Conservation (phyloP, 495 filamentous ascomycete genomes). For the Penicillium silybi region DNA sequence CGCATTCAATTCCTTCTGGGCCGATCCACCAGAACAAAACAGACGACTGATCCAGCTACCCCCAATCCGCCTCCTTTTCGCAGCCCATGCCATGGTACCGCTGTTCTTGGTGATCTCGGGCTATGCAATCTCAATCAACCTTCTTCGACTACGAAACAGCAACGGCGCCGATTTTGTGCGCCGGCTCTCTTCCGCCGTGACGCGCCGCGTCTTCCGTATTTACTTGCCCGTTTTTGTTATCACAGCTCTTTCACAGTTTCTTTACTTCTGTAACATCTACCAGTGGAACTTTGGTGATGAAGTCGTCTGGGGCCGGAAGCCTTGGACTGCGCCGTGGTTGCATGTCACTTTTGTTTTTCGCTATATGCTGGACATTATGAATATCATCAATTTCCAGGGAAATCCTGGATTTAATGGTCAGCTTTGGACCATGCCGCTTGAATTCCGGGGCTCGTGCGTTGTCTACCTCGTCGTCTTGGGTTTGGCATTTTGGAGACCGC, state of each 20-base stretch:
- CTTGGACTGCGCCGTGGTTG: constrained; percentile 16
- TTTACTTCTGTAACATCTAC: constrained; percentile 21
- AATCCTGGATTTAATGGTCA: constrained; percentile 24
- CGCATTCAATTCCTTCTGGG: constrained; percentile 19
- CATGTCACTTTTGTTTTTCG: constrained; percentile 19
- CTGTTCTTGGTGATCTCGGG: constrained; percentile 27
- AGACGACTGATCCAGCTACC: constrained; percentile 19
- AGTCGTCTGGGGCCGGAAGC: constrained; percentile 6
- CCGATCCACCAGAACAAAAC: constrained; percentile 19
- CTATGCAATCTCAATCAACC: constrained; percentile 21
- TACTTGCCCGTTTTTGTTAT: constrained; percentile 21
- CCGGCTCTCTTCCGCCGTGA: constrained; percentile 20
- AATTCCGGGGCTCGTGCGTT: constrained; percentile 45
- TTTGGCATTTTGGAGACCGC: constrained; percentile 31
- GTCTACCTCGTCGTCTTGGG: constrained; percentile 39
- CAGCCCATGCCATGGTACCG: constrained; percentile 20
- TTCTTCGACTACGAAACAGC: constrained; percentile 12
- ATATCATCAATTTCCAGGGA: constrained; percentile 12
- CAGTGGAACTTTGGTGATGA: constrained; percentile 14
- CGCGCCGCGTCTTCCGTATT: constrained; percentile 22
- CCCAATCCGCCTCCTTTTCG: constrained; percentile 21
- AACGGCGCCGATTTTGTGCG: constrained; percentile 2
- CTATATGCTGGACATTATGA: constrained; percentile 15
- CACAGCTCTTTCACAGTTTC: constrained; percentile 7
- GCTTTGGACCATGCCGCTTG: constrained; percentile 49